Percentiles rank a stretch among this genome's conserved stretches.
Conservation (phyloP, 177 flowering plant genomes). For the Telopea speciosissima region DNA sequence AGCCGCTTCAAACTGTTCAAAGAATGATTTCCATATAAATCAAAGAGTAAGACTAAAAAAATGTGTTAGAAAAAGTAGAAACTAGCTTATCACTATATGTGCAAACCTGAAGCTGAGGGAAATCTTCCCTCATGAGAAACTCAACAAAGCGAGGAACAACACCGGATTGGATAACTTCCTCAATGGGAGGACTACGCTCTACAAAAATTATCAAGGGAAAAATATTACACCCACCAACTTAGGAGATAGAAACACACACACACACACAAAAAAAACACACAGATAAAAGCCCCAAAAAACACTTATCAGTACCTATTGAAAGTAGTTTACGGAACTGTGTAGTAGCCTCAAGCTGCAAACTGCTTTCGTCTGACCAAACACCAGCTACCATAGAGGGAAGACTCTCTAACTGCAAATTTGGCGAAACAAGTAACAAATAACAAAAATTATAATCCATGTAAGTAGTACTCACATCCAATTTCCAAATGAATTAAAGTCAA, state of each 20-base stretch:
- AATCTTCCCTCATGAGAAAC: conserved; percentile 63
- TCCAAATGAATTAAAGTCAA: not conserved
- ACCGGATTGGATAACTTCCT: conserved; percentile 72
- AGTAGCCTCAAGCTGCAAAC: conserved; percentile 66
- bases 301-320: conserved; percentile 46
- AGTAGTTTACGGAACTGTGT: conserved; percentile 71
- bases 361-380: conserved; percentile 41
- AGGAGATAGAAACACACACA: too few species aligned
- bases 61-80: too few species aligned
- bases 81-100: not conserved
- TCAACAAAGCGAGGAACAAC: conserved; percentile 80
- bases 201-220: conserved; percentile 1
- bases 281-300: not conserved
- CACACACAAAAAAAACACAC: too few species aligned
- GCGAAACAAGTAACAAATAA: not conserved
- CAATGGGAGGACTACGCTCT: conserved; percentile 75
- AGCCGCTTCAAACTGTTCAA: conserved; percentile 75
- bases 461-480: not conserved
- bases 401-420: conserved; percentile 57
- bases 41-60: not conserved
- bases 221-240: not conserved
- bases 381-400: conserved; percentile 71
- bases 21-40: too few species aligned
- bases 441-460: too few species aligned
- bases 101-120: conserved; percentile 69